Evolutionary conservation across 306 rosid species (phyloP).

Genomic region (Ormosia semicastrata): DNA sequence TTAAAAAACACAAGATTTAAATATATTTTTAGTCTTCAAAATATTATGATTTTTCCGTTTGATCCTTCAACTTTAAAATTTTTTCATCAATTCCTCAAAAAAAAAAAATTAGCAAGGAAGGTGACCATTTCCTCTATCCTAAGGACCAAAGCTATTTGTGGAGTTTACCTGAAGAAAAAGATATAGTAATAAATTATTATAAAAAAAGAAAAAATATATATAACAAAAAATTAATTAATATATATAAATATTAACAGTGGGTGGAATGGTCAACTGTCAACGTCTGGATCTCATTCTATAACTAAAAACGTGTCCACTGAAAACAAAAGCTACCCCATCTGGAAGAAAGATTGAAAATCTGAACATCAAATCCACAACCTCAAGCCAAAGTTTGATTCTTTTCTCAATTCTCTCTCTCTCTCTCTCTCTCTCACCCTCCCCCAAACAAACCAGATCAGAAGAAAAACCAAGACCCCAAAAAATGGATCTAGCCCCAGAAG

Average conservation of each 20-base stretch:
- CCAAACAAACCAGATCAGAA: neutral
- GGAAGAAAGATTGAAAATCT: neutral
- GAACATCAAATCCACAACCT: neutral
- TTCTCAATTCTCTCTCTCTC: neutral
- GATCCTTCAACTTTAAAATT: too few species aligned
- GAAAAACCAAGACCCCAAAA: neutral
- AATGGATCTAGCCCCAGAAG: conserved; percentile 90
- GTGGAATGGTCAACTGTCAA: neutral
- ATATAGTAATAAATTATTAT: too few species aligned
- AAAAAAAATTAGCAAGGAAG: too few species aligned
- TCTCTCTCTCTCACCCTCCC: neutral
- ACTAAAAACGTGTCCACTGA: neutral
- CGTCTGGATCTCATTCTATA: neutral
- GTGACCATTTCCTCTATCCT: too few species aligned
- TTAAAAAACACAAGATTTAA: too few species aligned
- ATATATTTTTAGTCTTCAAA: too few species aligned
- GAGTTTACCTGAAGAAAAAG: too few species aligned
- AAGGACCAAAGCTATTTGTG: too few species aligned
- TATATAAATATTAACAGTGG: neutral
- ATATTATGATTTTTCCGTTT: too few species aligned
- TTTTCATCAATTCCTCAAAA: too few species aligned
- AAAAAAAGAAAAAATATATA: too few species aligned
- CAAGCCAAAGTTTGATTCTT: neutral
- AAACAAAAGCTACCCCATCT: neutral
- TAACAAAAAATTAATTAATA: too few species aligned